These are phyloP conservation scores for Bipolaris sorokiniana DNA, from an alignment of 2,329 filamentous ascomycete species.

Conservation along the genomic window DNA sequence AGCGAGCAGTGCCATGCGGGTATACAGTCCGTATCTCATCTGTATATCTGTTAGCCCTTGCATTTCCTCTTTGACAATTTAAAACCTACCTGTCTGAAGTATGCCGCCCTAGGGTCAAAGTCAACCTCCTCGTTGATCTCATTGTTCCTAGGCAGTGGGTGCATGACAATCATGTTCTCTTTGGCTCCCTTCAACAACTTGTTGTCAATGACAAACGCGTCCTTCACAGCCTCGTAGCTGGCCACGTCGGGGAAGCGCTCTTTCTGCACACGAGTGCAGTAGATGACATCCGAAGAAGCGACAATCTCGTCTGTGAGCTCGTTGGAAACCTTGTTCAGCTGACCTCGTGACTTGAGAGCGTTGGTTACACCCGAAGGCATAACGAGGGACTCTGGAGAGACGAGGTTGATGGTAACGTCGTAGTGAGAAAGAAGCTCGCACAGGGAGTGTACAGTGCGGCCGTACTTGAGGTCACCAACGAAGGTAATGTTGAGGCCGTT, in stretches of 20 bases:
- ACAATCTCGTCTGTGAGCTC: slow-evolving; percentile 86
- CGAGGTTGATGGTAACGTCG: slow-evolving; percentile 90
- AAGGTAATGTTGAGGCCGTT: slow-evolving; percentile 97
- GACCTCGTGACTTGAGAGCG: slow-evolving; percentile 73
- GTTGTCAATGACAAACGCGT: slow-evolving; percentile 89
- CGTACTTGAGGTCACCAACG: slow-evolving; percentile 89
- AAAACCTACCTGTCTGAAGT: slow-evolving; percentile 92
- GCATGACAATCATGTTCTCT: slow-evolving; percentile 90
- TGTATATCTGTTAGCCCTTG: slow-evolving; percentile 58
- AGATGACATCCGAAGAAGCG: slow-evolving; percentile 85
- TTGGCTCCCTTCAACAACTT: slow-evolving; percentile 89
- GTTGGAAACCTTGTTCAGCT: slow-evolving; percentile 77
- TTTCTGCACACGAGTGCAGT: slow-evolving; percentile 96
- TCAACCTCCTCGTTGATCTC: slow-evolving; percentile 97
- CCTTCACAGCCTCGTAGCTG: slow-evolving; percentile 87
- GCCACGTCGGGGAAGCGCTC: slow-evolving; percentile 85
- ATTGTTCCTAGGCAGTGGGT: slow-evolving; percentile 90
- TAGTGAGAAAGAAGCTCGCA: slow-evolving; percentile 95
- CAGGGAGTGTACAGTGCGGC: slow-evolving; percentile 92
- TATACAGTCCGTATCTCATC: slow-evolving; percentile 98
- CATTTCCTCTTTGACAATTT: not conserved
- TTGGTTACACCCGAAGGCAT: slow-evolving; percentile 78
- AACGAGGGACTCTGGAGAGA: slow-evolving; percentile 78
- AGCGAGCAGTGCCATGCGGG: slow-evolving; percentile 94
- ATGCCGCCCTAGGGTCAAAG: slow-evolving; percentile 94